Evolutionary conservation across 2,329 filamentous ascomycete genomes (phyloP).

Genomic region (Fonsecaea nubica): DNA sequence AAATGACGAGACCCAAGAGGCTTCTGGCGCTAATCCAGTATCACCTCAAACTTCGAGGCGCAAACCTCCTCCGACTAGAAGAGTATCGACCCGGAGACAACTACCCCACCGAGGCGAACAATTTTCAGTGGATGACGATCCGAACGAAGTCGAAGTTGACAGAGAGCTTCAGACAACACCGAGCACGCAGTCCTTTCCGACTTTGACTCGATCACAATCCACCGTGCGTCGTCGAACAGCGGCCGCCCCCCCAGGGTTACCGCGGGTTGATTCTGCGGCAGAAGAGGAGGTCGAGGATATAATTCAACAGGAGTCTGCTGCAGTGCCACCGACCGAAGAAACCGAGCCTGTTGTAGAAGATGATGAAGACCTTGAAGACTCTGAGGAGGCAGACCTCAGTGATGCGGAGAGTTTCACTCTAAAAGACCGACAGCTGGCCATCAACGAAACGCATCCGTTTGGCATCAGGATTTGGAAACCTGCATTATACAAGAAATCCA

Average conservation of each 20-base stretch:
- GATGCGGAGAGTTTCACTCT: constrained; percentile 98
- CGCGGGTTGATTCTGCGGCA: constrained; percentile 47
- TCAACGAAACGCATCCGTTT: constrained; percentile 98
- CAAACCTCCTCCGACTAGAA: constrained; percentile 74
- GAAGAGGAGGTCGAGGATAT: constrained; percentile 49
- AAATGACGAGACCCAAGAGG: constrained; percentile 29
- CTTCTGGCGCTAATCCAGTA: constrained; percentile 55
- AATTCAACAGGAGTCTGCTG: constrained; percentile 44
- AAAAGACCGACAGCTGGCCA: constrained; percentile 94
- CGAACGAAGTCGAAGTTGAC: constrained; percentile 78
- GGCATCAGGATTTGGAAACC: constrained; percentile 99
- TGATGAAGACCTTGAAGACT: constrained; percentile 65
- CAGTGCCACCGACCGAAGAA: constrained; percentile 46
- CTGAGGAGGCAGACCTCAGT: constrained; percentile 76
- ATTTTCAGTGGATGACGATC: constrained; percentile 90
- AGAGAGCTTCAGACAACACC: constrained; percentile 27
- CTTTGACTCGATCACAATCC: constrained; percentile 45
- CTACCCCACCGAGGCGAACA: constrained; percentile 81
- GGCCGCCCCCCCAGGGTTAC: constrained; percentile 44
- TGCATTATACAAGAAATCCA: constrained; percentile 94
- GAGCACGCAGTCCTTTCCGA: constrained; percentile 50
- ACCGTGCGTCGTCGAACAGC: constrained; percentile 51
- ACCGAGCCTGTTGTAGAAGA: constrained; percentile 56
- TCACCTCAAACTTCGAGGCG: constrained; percentile 53
- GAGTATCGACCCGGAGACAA: constrained; percentile 70